A percentile compares a stretch with the other conserved stretches of the same genome.
Evolutionary conservation across 345 rosid species (phyloP).

Genomic region (Bruguiera sexangula): DNA sequence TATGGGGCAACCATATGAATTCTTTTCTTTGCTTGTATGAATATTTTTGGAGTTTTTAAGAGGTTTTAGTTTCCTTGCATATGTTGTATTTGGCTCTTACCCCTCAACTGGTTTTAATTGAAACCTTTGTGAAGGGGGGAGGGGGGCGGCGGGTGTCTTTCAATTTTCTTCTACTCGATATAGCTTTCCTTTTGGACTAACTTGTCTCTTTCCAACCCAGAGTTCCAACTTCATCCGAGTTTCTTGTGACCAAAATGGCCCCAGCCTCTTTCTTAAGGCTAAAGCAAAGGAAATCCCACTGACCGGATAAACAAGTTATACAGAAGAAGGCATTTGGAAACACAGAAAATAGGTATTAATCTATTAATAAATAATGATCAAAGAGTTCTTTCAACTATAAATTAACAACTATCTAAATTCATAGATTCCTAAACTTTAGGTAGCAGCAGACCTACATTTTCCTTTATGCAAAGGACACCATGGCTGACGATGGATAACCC

Average conservation of each 20-base stretch:
- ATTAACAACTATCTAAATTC: neutral
- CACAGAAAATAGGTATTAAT: no score
- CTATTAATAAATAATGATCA: slow-evolving; percentile 9
- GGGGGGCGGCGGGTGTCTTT: neutral
- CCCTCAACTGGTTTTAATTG: slow-evolving; percentile 27
- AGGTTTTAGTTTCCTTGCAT: slow-evolving; percentile 42
- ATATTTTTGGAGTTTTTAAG: neutral
- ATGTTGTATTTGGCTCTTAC: slow-evolving; percentile 34
- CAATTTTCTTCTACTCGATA: neutral
- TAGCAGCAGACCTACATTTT: neutral
- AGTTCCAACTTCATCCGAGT: neutral
- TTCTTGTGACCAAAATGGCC: slow-evolving; percentile 27
- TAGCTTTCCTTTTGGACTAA: slow-evolving; percentile 3
- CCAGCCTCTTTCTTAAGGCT: slow-evolving; percentile 52
- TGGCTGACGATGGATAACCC: neutral
- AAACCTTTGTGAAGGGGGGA: neutral
- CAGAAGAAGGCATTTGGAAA: slow-evolving; percentile 24
- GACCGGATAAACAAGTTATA: slow-evolving; percentile 1
- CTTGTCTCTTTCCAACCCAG: slow-evolving; percentile 33
- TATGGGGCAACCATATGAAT: slow-evolving; percentile 20
- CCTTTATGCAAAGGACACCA: slow-evolving; percentile 9
- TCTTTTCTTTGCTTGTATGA: slow-evolving; percentile 60
- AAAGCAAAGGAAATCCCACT: slow-evolving; percentile 54
- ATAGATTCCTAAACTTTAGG: slow-evolving; percentile 15
- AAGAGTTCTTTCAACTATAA: slow-evolving; percentile 12